Percentiles rank a stretch among this genome's conserved stretches.
Conservation (phyloP, 176 grass and related monocot genomes). For the Calamus simplicifolius region DNA sequence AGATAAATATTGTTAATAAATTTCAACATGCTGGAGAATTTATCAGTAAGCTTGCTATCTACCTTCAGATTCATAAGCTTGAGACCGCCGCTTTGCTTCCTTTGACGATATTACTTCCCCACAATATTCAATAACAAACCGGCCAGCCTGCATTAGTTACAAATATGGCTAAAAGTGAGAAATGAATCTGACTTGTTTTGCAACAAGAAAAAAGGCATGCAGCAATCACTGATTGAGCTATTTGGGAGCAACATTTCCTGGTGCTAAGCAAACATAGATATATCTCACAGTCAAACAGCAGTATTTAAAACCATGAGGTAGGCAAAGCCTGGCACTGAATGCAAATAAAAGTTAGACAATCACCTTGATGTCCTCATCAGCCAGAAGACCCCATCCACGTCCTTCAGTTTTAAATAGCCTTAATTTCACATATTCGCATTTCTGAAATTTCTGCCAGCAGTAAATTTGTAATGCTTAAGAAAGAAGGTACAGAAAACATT, state of each 20-base stretch:
- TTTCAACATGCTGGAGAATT: not conserved
- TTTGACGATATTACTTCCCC: conserved; percentile 99
- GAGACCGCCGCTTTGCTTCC: conserved; percentile 73
- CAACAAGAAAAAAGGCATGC: not conserved
- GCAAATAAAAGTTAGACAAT: conserved; percentile 10
- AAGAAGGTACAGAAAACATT: not conserved
- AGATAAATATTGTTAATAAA: conserved; percentile 5
- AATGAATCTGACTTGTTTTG: not conserved
- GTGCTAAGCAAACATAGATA: too few species aligned
- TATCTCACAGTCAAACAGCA: too few species aligned
- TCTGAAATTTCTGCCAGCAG: conserved; percentile 76
- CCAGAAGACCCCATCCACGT: conserved; percentile 92
- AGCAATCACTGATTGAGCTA: too few species aligned
- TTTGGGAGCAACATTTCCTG: too few species aligned
- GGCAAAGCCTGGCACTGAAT: not conserved
- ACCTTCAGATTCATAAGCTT: conserved; percentile 84
- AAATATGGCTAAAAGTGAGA: conserved; percentile 3
- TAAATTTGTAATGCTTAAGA: conserved; percentile 7
- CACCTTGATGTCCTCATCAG: conserved; percentile 88
- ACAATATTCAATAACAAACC: conserved; percentile 97
- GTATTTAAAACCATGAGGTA: too few species aligned
- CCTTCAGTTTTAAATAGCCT: conserved; percentile 80
- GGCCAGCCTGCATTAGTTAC: conserved; percentile 55
- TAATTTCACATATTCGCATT: conserved; percentile 74
- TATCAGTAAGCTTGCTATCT: conserved; percentile 3